Evolutionary conservation across 352 stramenopile species (phyloP).

Genomic region (Blastocystis sp.): DNA sequence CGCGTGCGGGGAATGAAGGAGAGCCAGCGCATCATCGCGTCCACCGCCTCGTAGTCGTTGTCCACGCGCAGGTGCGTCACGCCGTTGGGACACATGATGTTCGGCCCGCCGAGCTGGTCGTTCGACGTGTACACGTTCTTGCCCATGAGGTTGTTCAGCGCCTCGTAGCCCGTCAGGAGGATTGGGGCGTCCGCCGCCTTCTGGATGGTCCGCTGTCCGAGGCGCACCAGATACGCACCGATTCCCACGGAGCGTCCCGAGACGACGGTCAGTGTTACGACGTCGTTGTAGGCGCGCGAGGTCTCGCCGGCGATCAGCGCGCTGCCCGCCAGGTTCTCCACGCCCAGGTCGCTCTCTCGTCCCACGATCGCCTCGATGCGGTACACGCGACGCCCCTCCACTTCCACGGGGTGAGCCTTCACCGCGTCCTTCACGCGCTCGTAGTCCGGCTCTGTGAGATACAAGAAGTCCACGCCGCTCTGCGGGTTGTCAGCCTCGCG

Average conservation of each 20-base stretch:
- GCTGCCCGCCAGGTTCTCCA: slow-evolving; percentile 98
- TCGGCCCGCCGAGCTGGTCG: slow-evolving; percentile 95
- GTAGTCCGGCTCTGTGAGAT: slow-evolving; percentile 91
- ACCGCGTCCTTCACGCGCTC: slow-evolving; percentile 78
- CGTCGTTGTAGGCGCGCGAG: slow-evolving; percentile 92
- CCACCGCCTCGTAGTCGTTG: slow-evolving; percentile 92
- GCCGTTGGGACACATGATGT: slow-evolving; percentile 98
- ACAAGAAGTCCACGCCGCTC: slow-evolving; percentile 98
- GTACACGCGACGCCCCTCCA: slow-evolving; percentile 82
- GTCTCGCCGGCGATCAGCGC: slow-evolving; percentile 98
- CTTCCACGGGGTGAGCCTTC: slow-evolving; percentile 77
- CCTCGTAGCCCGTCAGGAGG: slow-evolving; percentile 98
- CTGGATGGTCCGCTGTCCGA: slow-evolving; percentile 98
- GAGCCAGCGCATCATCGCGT: slow-evolving; percentile 93
- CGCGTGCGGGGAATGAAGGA: slow-evolving; percentile 92
- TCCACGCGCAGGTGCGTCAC: slow-evolving; percentile 93
- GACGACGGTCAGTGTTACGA: slow-evolving; percentile 98
- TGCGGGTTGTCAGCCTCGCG: slow-evolving; percentile 89
- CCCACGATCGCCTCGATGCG: slow-evolving; percentile 95
- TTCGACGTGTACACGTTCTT: slow-evolving; percentile 98
- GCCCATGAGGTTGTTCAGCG: slow-evolving; percentile 99
- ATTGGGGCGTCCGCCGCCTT: slow-evolving; percentile 93
- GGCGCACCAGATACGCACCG: slow-evolving; percentile 96
- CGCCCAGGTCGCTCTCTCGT: slow-evolving; percentile 91
- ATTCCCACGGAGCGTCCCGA: slow-evolving; percentile 98